Evolutionary conservation across 345 rosid species (phyloP).

Genomic region (Noccaea bulbosa): DNA sequence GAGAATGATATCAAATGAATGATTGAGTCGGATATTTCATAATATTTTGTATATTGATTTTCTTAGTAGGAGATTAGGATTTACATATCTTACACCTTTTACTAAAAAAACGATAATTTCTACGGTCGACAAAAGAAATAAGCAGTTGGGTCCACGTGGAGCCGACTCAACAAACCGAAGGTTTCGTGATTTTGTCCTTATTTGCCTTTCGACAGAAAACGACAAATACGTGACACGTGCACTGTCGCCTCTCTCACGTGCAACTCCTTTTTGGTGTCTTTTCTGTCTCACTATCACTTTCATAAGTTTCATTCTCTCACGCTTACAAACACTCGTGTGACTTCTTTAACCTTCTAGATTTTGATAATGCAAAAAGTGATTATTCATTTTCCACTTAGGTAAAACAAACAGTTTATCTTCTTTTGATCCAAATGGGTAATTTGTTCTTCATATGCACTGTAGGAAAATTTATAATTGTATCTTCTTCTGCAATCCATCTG

Average conservation of each 20-base stretch:
- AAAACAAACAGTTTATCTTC: conserved; percentile 38
- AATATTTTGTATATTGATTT: neutral
- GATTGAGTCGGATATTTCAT: neutral
- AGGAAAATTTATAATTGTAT: conserved; percentile 82
- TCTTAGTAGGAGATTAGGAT: conserved; percentile 19
- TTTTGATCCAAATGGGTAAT: conserved; percentile 86
- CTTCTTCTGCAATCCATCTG: conserved; percentile 92
- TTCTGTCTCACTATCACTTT: conserved; percentile 31
- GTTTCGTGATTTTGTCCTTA: conserved; percentile 34
- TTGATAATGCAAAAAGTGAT: conserved; percentile 23
- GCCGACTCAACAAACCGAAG: conserved; percentile 27
- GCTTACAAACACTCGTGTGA: conserved; percentile 28
- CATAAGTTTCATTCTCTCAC: conserved; percentile 24
- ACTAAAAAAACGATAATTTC: neutral
- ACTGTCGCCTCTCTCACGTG: conserved; percentile 32
- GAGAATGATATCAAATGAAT: neutral
- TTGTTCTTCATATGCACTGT: conserved; percentile 88
- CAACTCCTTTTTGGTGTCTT: conserved; percentile 23
- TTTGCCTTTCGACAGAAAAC: conserved; percentile 11
- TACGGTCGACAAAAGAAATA: conserved; percentile 25
- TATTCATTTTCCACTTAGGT: neutral
- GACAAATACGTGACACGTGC: conserved; percentile 25
- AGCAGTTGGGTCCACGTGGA: conserved; percentile 17
- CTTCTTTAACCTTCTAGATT: conserved; percentile 26
- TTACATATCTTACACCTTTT: conserved; percentile 1